Base-by-base conservation (phyloP, 148 eudicot species). In the Tetragonia tetragonoides region DNA sequence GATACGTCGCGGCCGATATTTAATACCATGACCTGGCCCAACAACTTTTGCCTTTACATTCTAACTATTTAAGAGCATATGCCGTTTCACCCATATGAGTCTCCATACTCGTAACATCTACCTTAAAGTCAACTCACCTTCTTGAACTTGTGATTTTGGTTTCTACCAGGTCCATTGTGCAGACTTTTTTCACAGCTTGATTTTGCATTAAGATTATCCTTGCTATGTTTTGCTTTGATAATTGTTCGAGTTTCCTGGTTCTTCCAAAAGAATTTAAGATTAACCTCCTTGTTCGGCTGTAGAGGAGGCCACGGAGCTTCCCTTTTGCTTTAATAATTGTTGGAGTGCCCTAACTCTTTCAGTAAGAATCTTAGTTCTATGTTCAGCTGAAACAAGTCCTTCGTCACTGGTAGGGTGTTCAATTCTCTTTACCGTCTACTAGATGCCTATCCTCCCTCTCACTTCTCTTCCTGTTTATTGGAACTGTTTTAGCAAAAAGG, bases 71-170 rank as follows among this genome's bases (percentile, higher is more conserved):
- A 28, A 0, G 34, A 28, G 34, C 34, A 28, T 28, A 28, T 28
- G 34, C 1, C 34, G 34, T 28, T 28, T 28, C 34, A 28, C 70
- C 4, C 9, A 15, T 6, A n/a, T 20, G 17, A 68, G 37, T 68
- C 37, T 7, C 18, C 15, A 68, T 21, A 67, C 70, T 40, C 9
- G n/a, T 49, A 39, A 41, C 70, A 67, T 16, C 23, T 67, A 39
- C 70, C 24, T 17, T 67, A 20, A 67, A 67, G 23, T 20, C 70
- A 67, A 57, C 61, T 57, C 21, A 57, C n/a, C 70, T 67, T 15
- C 9, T 66, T 41, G 40, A 34, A 66, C 49, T 41, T 7, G 24
- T 67, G 23, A 39, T 67, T 41, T 49, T 12, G 21, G 16, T 65
- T 40, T 65, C 39, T 8, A 37, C 53, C 41, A 7, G 5, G 17